Conservation (phyloP, 768 basidiomycete genomes). For the Cubamyces lactineus region DNA sequence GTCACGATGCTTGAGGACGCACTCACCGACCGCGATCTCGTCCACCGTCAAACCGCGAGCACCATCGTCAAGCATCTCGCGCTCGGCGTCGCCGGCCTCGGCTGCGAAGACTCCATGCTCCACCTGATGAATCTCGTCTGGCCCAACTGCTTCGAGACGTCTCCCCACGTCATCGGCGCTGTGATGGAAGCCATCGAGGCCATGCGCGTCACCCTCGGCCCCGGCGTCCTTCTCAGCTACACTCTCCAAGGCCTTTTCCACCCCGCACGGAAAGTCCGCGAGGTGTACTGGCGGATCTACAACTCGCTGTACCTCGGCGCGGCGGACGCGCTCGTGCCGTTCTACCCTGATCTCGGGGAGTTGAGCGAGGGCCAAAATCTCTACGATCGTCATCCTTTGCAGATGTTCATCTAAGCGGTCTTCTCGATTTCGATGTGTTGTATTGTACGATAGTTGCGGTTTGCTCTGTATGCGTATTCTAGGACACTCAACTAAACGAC, state of each 20-base stretch:
- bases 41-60: slow-evolving; percentile 96
- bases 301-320: slow-evolving; percentile 94
- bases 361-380: slow-evolving; percentile 88
- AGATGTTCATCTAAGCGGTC: slow-evolving; percentile 71
- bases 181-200: slow-evolving; percentile 99
- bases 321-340: slow-evolving; percentile 89
- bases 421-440: not conserved
- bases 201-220: slow-evolving; percentile 94
- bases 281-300: slow-evolving; percentile 95
- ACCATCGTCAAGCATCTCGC: slow-evolving; percentile 99
- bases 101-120: slow-evolving; percentile 97
- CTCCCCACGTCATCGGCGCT: slow-evolving; percentile 96
- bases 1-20: slow-evolving; percentile 99
- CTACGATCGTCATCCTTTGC: slow-evolving; percentile 83
- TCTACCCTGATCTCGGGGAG: slow-evolving; percentile 90
- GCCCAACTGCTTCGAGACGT: slow-evolving; percentile 99
- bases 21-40: slow-evolving; percentile 95
- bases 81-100: slow-evolving; percentile 94
- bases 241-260: slow-evolving; percentile 96
- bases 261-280: slow-evolving; percentile 94
- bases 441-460: slow-evolving; percentile 19
- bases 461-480: slow-evolving; percentile 13
- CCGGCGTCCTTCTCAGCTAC: slow-evolving; percentile 90
- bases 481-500: not conserved
- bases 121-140: slow-evolving; percentile 98